Conservation (phyloP, 306 rosid species). For the Castanea sativa region DNA sequence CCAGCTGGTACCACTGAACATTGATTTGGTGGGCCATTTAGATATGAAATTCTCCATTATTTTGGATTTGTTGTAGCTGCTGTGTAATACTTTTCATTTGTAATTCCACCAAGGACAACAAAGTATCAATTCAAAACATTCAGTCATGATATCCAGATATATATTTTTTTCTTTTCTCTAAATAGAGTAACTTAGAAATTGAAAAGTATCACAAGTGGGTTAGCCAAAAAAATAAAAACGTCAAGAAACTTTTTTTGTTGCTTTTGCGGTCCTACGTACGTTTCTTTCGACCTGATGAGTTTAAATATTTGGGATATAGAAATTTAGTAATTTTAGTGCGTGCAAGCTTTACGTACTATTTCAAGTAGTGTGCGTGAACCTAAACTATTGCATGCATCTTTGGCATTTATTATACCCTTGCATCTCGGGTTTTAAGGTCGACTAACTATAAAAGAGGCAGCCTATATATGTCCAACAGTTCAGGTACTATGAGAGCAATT, state of each 20-base stretch:
- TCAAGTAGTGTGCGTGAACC: too few relatives aligned
- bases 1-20: too few relatives aligned
- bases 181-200: not conserved
- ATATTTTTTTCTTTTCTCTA: not conserved
- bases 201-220: conserved; percentile 9
- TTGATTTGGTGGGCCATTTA: too few relatives aligned
- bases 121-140: not conserved
- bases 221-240: not conserved
- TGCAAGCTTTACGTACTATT: too few relatives aligned
- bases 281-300: not conserved
- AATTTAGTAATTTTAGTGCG: too few relatives aligned
- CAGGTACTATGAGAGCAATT: not conserved
- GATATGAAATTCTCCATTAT: conserved; percentile 28
- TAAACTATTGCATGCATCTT: too few relatives aligned
- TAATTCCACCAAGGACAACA: not conserved
- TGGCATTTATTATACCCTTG: too few relatives aligned
- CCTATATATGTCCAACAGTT: not conserved
- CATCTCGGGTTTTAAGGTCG: not conserved
- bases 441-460: not conserved
- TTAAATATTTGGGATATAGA: too few relatives aligned
- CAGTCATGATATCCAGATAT: not conserved
- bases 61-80: conserved; percentile 2
- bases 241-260: not conserved
- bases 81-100: not conserved
- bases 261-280: not conserved